A percentile compares a stretch with the other conserved stretches of the same genome.
Evolutionary conservation across 768 basidiomycete genomes (phyloP).

Genomic region (Phylloporus arenicola): DNA sequence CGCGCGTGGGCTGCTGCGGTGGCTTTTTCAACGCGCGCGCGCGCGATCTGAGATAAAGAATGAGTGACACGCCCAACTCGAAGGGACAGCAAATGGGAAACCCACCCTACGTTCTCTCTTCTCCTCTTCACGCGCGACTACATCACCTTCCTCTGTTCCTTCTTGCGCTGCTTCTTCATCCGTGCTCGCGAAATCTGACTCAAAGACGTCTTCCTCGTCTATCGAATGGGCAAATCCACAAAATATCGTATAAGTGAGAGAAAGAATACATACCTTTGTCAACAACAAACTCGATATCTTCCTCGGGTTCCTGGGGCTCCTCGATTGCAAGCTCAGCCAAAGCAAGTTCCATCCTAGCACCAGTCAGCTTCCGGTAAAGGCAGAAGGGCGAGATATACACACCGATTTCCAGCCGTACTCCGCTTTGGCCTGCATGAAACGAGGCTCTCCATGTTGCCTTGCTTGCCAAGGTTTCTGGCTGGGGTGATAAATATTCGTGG

Average conservation of each 20-base stretch:
- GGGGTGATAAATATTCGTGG: too few relatives aligned
- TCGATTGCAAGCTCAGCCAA: constrained; percentile 52
- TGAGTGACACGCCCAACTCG: neutral
- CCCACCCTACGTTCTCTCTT: constrained; percentile 33
- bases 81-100: neutral
- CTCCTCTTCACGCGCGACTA: constrained; percentile 56
- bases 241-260: neutral
- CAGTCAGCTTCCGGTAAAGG: constrained; percentile 1
- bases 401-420: constrained; percentile 80
- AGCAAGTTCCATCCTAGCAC: constrained; percentile 66
- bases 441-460: constrained; percentile 28
- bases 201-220: constrained; percentile 83
- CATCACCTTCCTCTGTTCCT: constrained; percentile 53
- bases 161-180: constrained; percentile 61
- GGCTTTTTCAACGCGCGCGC: constrained; percentile 53
- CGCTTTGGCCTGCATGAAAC: constrained; percentile 49
- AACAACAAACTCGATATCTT: constrained; percentile 67
- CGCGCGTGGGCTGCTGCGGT: constrained; percentile 64
- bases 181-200: constrained; percentile 81
- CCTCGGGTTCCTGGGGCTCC: constrained; percentile 54
- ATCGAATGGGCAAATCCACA: neutral
- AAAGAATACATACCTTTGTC: constrained; percentile 45
- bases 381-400: constrained; percentile 6
- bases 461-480: too few relatives aligned
- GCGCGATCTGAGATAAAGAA: constrained; percentile 39